A percentile compares a stretch with the other conserved stretches of the same genome.
These are phyloP conservation scores for Fusarium oxysporum DNA, from an alignment of 2,329 filamentous ascomycete genomes.

Conservation along the genomic window DNA sequence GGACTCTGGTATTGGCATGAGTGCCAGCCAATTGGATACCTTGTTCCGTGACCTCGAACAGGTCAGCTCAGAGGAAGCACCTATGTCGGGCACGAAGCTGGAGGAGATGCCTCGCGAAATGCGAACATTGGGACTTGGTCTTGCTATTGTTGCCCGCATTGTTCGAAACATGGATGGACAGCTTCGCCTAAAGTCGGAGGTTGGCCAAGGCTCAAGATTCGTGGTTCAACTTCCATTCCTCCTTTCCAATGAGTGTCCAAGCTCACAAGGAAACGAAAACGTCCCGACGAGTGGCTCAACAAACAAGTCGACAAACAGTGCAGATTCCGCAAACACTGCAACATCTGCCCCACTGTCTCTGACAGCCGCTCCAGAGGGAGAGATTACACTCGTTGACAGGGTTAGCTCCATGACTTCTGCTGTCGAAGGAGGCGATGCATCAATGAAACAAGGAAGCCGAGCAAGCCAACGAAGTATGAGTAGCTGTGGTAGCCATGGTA, in stretches of 20 bases:
- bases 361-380: constrained; percentile 55
- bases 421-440: constrained; percentile 19
- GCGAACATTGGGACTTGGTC: constrained; percentile 77
- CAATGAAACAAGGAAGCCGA: constrained; percentile 32
- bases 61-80: constrained; percentile 61
- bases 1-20: constrained; percentile 83
- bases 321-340: constrained; percentile 33
- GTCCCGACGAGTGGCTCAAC: neutral
- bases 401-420: constrained; percentile 44
- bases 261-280: constrained; percentile 19
- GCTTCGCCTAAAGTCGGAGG: constrained; percentile 83
- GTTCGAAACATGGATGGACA: constrained; percentile 93
- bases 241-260: constrained; percentile 59
- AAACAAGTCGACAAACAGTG: constrained; percentile 17
- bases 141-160: constrained; percentile 89
- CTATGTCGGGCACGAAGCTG: constrained; percentile 33
- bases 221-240: constrained; percentile 83
- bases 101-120: constrained; percentile 47
- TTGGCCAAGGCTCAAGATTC: constrained; percentile 85
- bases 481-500: constrained; percentile 58
- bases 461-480: constrained; percentile 50
- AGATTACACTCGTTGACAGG: constrained; percentile 72
- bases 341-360: constrained; percentile 41
- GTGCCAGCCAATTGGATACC: constrained; percentile 66
- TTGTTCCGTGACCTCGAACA: constrained; percentile 70